Evolutionary conservation across 140 eudicot species (phyloP), one percentile per base, ranked within the genome.

Genomic region (Senecio squalidus): DNA sequence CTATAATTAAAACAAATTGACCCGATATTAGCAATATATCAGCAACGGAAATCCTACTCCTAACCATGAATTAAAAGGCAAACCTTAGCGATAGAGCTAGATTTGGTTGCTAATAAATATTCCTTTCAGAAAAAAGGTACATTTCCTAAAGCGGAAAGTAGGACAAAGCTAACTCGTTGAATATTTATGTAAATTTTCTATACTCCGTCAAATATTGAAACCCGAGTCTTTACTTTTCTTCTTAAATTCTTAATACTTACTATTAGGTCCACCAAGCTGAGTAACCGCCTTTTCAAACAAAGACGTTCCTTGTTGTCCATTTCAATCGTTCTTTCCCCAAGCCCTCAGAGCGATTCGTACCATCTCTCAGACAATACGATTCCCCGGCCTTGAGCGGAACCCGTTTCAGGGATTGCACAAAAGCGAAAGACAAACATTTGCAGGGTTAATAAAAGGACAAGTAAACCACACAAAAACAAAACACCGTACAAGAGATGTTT

Each of bases 261-360:
- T 80, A 58, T 80, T 86, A 41, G 86, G 87, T 21, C 92, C 92
- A 39, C 92, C 92, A 28, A 80, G 80, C 67, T 80, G 81, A 74
- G 70, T 62, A 30, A 83, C 92, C 0, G 87, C 76, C 46, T 74
- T 76, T 53, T 83, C 92, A 51, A 83, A 80, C 38, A 79, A 68
- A 50, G 92, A 55, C 76, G 70, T 18, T 83, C 86, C 51, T 76
- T n/a, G n/a, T 74, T 0, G 86, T 83, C 92, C 92, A 83, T 45
- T 80, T 80, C 68, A 83, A 20, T 41, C 86, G 74, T 67, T 79
- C 86, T 59, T 79, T 83, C 23, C 73, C 76, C 4, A 76, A 49
- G 22, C 69, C 60, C 41, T 70, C 81, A 30, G 64, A 66, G 29
- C 77, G 69, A 60, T 45, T 62, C 0, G 76, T 55, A 34, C 80